Base-by-base conservation (phyloP, 2,329 filamentous ascomycete species). In the Diplodia intermedia region DNA sequence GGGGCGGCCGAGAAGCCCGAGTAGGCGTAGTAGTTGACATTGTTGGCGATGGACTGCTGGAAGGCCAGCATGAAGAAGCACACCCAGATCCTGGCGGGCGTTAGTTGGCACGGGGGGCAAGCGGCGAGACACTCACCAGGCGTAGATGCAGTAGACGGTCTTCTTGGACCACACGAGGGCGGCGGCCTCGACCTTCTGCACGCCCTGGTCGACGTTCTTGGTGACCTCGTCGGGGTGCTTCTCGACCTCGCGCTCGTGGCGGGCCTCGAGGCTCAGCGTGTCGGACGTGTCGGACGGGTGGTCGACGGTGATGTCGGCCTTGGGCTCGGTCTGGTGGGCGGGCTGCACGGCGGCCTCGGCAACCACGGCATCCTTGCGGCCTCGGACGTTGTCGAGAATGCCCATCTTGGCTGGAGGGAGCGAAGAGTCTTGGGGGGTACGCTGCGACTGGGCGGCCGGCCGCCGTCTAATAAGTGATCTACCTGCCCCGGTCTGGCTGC, bases 51-150 rank as follows among this genome's bases (percentile, higher is more conserved):
- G 57, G 77, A 76, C 66, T 81, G 76, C 69, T 83, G 78, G 53
- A 85, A 73, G 33, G 81, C 83, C 55, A 86, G 84, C 72, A 83
- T 80, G 69, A 85, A 83, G 56, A 81, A 81, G 70, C 83, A 79
- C 6, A 84, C 69, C 70, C 81, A 84, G 54, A 85, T 78, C 43
- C 81, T 83, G 63, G 2, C 1, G 23, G n/a, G 9, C 2, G 9
- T 26, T 26, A 26, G 23, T 3, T 2, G 23, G 23, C 23, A 26
- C 3, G 23, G 23, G n/a, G 18, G 12, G 12, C 1, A n/a, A 14
- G 7, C 11, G n/a, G n/a, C 26, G 2, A 62, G 5, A 4, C 11
- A 71, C 78, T 71, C 70, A 82, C 79, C 79, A 73, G 53, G 75
- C 71, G 66, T 80, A 81, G 69, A 79, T 79, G 49, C 70, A 68